A percentile compares a stretch with the other conserved stretches of the same genome.
Evolutionary conservation across 768 basidiomycete genomes (phyloP).

Genomic region (Gloeophyllum trabeum): DNA sequence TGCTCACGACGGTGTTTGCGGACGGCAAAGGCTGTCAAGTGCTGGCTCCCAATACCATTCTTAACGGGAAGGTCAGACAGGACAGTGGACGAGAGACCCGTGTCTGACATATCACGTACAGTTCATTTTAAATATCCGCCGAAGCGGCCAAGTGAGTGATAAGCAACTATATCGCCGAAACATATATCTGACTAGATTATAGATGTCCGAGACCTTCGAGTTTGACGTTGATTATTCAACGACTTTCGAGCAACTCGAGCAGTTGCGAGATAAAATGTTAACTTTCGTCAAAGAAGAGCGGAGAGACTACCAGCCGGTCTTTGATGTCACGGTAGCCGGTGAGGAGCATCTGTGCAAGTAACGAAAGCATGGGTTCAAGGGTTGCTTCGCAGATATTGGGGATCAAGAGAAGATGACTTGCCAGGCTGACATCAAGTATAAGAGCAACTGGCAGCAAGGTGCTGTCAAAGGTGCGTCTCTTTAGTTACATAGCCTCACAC

Average conservation of each 20-base stretch:
- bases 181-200: constrained; percentile 2
- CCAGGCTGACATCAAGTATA: constrained; percentile 79
- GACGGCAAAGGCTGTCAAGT: constrained; percentile 46
- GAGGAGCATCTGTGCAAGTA: constrained; percentile 3
- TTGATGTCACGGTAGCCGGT: constrained; percentile 67
- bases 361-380: neutral
- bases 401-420: constrained; percentile 71
- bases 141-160: constrained; percentile 53
- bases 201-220: constrained; percentile 72
- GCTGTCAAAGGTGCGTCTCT: constrained; percentile 46
- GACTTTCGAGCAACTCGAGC: constrained; percentile 72
- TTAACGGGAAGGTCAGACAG: constrained; percentile 39
- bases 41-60: constrained; percentile 59
- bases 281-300: constrained; percentile 58
- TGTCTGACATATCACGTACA: constrained; percentile 13
- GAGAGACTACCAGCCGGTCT: constrained; percentile 65
- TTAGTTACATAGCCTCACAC: neutral
- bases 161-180: too few species aligned
- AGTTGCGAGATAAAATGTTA: constrained; percentile 69
- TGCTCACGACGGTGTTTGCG: constrained; percentile 68
- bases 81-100: neutral
- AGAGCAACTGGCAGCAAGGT: constrained; percentile 76
- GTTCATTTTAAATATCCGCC: constrained; percentile 64
- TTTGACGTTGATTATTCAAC: constrained; percentile 77
- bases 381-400: constrained; percentile 47